phyloP scores from a whole-genome alignment of 805 yeast species.

The Kodamaea hsintzibuensis region DNA sequence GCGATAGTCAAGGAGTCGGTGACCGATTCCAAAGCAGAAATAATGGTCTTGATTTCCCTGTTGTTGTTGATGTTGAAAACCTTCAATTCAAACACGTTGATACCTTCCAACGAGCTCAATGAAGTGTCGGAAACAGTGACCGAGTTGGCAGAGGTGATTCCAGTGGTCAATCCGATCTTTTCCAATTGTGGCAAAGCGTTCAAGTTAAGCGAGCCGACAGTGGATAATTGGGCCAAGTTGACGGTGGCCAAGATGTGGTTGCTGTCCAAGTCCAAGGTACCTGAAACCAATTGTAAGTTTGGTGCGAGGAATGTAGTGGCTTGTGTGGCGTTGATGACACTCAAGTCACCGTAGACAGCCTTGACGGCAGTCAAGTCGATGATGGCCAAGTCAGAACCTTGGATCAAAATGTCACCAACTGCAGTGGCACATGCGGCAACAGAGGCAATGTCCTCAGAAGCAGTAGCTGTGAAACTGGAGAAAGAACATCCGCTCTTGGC shows the following conservation, averaged over 20 bases:
- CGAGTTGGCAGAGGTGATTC: slow-evolving; percentile 71
- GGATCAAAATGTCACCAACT: slow-evolving; percentile 73
- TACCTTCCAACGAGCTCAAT: slow-evolving; percentile 67
- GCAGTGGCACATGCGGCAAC: slow-evolving; percentile 75
- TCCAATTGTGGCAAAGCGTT: slow-evolving; percentile 85
- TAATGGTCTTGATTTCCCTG: slow-evolving; percentile 67
- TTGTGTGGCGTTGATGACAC: slow-evolving; percentile 61
- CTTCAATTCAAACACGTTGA: slow-evolving; percentile 48
- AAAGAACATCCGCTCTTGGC: slow-evolving; percentile 68
- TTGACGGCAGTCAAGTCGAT: slow-evolving; percentile 73
- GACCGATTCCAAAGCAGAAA: slow-evolving; percentile 72
- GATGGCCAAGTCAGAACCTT: slow-evolving; percentile 57
- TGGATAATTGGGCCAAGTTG: slow-evolving; percentile 73
- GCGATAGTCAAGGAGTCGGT: slow-evolving; percentile 76
- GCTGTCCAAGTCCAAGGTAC: slow-evolving; percentile 58
- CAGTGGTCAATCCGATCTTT: slow-evolving; percentile 62
- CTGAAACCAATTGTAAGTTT: slow-evolving; percentile 70
- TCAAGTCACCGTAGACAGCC: slow-evolving; percentile 76
- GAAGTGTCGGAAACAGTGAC: slow-evolving; percentile 75
- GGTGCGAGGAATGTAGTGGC: slow-evolving; percentile 77
- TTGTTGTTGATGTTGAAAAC: slow-evolving; percentile 89
- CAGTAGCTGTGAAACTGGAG: slow-evolving; percentile 67
- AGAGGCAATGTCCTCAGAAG: slow-evolving; percentile 74
- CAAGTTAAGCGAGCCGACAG: slow-evolving; percentile 79
- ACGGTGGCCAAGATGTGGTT: slow-evolving; percentile 69